Evolutionary conservation across 2,329 filamentous ascomycete genomes (phyloP).

Genomic region (Neofusicoccum umdonicola): DNA sequence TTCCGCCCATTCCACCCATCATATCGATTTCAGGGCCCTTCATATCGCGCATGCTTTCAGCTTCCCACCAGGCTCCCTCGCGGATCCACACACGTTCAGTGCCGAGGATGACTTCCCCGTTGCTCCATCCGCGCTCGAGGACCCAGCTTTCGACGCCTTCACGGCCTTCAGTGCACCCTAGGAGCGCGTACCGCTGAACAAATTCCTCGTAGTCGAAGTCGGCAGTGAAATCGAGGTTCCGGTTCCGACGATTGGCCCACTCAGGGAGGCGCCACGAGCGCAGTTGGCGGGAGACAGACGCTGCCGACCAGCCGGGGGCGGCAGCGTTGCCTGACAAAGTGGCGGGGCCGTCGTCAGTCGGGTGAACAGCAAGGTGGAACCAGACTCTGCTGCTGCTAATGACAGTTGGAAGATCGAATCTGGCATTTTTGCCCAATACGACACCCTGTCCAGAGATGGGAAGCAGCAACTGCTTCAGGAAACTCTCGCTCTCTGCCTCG

Average conservation of each 20-base stretch:
- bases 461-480: constrained; percentile 78
- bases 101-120: constrained; percentile 90
- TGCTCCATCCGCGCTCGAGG: constrained; percentile 94
- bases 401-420: constrained; percentile 72
- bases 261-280: constrained; percentile 91
- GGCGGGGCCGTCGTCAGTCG: constrained; percentile 79
- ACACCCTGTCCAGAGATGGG: constrained; percentile 77
- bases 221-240: constrained; percentile 89
- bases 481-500: constrained; percentile 77
- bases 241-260: constrained; percentile 92
- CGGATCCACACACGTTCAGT: constrained; percentile 94
- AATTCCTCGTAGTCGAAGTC: constrained; percentile 97
- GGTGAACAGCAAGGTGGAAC: constrained; percentile 91
- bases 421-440: constrained; percentile 70
- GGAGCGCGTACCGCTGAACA: constrained; percentile 70
- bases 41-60: constrained; percentile 90
- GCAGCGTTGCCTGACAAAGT: constrained; percentile 70
- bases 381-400: constrained; percentile 85
- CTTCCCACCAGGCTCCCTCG: constrained; percentile 95
- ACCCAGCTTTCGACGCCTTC: constrained; percentile 95
- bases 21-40: constrained; percentile 59
- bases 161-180: constrained; percentile 85
- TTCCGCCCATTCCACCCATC: constrained; percentile 48
- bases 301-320: constrained; percentile 89
- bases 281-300: constrained; percentile 86